Conservation (phyloP, 2,329 filamentous ascomycete species). For the Botrytis squamosa region DNA sequence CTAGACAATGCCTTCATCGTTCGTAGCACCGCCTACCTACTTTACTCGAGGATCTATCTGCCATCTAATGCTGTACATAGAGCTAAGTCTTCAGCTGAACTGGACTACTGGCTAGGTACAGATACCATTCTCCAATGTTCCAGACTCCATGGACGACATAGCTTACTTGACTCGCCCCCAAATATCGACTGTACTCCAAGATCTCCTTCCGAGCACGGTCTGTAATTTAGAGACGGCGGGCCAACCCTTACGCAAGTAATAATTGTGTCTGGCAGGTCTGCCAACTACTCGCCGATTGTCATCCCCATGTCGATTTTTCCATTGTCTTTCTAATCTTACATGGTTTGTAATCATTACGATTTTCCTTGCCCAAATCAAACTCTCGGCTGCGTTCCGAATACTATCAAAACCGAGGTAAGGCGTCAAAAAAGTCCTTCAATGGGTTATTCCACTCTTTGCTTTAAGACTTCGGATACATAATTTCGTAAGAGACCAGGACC, state of each 20-base stretch:
- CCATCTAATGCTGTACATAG: conserved; percentile 9
- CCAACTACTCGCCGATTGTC: not conserved
- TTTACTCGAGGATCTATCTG: not conserved
- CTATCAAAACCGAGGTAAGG: not conserved
- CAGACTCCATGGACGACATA: conserved; percentile 1
- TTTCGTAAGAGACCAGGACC: not conserved
- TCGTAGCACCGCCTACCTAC: conserved; percentile 1
- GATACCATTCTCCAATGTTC: conserved; percentile 13
- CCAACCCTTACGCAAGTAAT: conserved; percentile 9
- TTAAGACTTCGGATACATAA: not conserved
- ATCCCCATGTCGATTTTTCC: not conserved
- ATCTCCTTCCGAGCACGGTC: conserved; percentile 6
- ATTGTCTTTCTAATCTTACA: conserved; percentile 5
- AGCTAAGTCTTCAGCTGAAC: conserved; percentile 11
- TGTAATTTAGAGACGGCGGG: not conserved
- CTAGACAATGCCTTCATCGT: not conserved
- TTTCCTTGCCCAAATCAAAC: not conserved
- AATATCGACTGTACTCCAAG: conserved; percentile 6
- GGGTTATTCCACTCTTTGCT: not conserved
- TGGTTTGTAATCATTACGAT: conserved; percentile 12
- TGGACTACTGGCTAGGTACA: conserved; percentile 3
- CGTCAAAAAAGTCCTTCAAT: conserved; percentile 1
- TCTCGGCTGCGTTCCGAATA: conserved; percentile 8
- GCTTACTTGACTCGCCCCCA: not conserved
- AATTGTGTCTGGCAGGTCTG: conserved; percentile 1